Percentiles rank a stretch among this genome's conserved stretches.
phyloP scores from a whole-genome alignment of 2,329 filamentous ascomycete genomes.

The Neofusicoccum cordaticola region DNA sequence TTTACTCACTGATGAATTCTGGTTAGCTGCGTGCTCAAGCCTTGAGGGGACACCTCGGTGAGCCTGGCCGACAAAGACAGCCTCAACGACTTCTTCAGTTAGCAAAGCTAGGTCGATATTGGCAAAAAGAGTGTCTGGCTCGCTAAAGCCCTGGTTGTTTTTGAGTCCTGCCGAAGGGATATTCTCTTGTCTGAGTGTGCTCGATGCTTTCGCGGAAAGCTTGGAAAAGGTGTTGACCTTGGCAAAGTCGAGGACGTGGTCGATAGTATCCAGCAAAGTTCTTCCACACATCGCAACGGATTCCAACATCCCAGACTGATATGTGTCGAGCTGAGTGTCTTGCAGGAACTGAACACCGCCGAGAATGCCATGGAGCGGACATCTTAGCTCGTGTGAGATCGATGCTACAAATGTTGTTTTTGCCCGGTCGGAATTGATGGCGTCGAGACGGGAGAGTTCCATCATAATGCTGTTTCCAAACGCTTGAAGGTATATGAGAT shows the following conservation, averaged over 20 bases:
- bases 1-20: constrained; percentile 37
- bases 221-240: constrained; percentile 38
- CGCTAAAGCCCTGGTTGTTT: constrained; percentile 32
- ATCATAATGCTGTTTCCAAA: constrained; percentile 39
- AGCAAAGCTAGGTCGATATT: constrained; percentile 35
- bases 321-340: constrained; percentile 34
- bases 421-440: constrained; percentile 41
- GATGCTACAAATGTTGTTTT: constrained; percentile 60
- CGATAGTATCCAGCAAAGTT: constrained; percentile 41
- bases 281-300: constrained; percentile 40
- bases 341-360: constrained; percentile 49
- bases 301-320: constrained; percentile 30
- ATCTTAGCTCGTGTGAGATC: constrained; percentile 61
- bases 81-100: constrained; percentile 37
- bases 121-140: constrained; percentile 17
- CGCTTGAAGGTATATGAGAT: constrained; percentile 37
- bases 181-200: constrained; percentile 35
- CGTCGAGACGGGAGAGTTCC: constrained; percentile 37
- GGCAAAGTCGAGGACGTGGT: constrained; percentile 42
- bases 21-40: background rate
- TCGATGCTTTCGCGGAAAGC: constrained; percentile 23
- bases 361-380: constrained; percentile 60
- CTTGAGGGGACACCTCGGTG: background rate
- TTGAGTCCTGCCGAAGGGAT: constrained; percentile 16
- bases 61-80: constrained; percentile 23